Evolutionary conservation across 805 yeast genomes (phyloP).

Genomic region (Sungouiella thailandica): DNA sequence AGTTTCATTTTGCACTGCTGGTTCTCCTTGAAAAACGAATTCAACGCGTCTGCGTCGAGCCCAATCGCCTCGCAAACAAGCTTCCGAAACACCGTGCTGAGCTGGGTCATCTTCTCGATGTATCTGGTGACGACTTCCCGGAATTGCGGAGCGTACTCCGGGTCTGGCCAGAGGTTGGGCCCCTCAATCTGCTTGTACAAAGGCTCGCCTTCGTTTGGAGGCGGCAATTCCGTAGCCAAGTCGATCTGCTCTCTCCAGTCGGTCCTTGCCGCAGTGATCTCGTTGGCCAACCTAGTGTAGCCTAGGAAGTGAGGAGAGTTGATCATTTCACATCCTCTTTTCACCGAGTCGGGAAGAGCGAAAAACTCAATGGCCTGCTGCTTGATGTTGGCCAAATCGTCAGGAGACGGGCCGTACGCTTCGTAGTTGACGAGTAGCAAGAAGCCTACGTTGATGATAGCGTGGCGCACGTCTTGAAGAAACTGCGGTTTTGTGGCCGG

Average conservation of each 20-base stretch:
- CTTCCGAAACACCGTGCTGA: constrained; percentile 38
- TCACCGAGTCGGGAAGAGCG: constrained; percentile 41
- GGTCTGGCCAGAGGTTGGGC: constrained; percentile 52
- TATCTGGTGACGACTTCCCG: constrained; percentile 37
- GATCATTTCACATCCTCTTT: constrained; percentile 46
- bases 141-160: constrained; percentile 37
- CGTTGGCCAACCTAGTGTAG: constrained; percentile 52
- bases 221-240: constrained; percentile 48
- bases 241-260: constrained; percentile 65
- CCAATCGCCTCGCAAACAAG: constrained; percentile 56
- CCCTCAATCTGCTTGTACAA: constrained; percentile 50
- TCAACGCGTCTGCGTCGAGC: constrained; percentile 39
- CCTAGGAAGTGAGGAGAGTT: constrained; percentile 57
- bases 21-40: constrained; percentile 45
- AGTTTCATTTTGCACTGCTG: constrained; percentile 52
- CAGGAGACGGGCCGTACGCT: constrained; percentile 35
- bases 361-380: constrained; percentile 41
- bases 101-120: constrained; percentile 40
- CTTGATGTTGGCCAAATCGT: constrained; percentile 33
- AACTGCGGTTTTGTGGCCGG: constrained; percentile 40
- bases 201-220: constrained; percentile 35
- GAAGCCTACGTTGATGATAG: constrained; percentile 55
- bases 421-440: constrained; percentile 41
- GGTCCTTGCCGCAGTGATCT: constrained; percentile 46
- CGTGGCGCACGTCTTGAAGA: constrained; percentile 36